Base-by-base conservation (phyloP, 768 basidiomycete genomes). In the Kwoniella dendrophila region DNA sequence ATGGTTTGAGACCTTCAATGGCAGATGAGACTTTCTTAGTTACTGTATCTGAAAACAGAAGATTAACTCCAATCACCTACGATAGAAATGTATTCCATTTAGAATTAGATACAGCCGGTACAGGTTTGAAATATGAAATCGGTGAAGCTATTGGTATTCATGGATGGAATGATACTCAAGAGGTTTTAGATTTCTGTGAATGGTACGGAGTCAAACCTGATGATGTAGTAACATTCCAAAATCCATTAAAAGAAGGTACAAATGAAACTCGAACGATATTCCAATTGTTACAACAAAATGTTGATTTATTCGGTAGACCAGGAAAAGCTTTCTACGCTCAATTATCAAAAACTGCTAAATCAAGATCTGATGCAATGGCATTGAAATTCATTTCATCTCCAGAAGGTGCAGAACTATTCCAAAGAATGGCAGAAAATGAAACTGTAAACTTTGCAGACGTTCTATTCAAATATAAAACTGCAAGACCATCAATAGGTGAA, bases 81-180 rank as follows among this genome's bases (percentile, higher is more conserved):
- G 90, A 97, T 79, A 90, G 96, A 69, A 98, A 99, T 80, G 93
- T 99, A 32, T 98, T 98, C 84, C 96, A 99, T 81, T 84, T 99
- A 69, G 96, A 97, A 82, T 94, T 99, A 76, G 87, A 93, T 77
- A 92, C 90, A 2, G 82, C 85, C 27, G 90, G 90, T 32, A 99
- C 96, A 24, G 93, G 93, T 8, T 84, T 99, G 64, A 92, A 89
- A 80, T 99, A 99, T 79, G 87, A 86, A 34, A 92, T 98, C 58
- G 96, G 96, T 59, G 96, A 98, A 80, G 96, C 96, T 12, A 86
- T 99, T 40, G 96, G 94, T 44, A 83, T 98, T 43, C 93, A 99
- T 76, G 96, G 96, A 6, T 97, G 94, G 93, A 98, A 99, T 78
- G 93, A 98, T 74, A 85, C 85, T 41, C 80, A 84, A 54, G 95